phyloP scores from a whole-genome alignment of 1,139 yeast genomes.

The Pichia sp. region DNA sequence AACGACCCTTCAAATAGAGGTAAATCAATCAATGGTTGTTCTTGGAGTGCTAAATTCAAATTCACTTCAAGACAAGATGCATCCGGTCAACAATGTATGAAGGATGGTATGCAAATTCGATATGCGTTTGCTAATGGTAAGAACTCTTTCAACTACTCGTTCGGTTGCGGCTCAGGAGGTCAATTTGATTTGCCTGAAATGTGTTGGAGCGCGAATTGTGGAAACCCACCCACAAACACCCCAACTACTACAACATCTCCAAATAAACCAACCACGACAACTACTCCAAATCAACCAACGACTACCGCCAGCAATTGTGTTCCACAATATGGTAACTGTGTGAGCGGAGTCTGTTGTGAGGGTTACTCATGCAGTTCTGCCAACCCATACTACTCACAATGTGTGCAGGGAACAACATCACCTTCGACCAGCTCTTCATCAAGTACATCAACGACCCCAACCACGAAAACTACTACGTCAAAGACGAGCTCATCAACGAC shows the following conservation, averaged over 20 bases:
- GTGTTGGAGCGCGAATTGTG: slow-evolving; percentile 26
- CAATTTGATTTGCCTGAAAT: slow-evolving; percentile 26
- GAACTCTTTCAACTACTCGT: slow-evolving; percentile 25
- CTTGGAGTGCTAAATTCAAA: slow-evolving; percentile 27
- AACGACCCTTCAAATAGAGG: slow-evolving; percentile 22
- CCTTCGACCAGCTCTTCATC: not conserved
- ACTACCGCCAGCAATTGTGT: no score
- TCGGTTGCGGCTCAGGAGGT: slow-evolving; percentile 30
- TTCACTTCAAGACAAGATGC: slow-evolving; percentile 21
- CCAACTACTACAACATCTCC: not conserved
- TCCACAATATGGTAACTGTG: no score
- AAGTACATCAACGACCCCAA: not conserved
- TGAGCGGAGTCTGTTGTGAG: no score
- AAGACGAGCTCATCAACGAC: no score
- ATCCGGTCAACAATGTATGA: slow-evolving; percentile 24
- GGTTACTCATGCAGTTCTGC: no score
- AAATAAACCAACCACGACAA: not conserved
- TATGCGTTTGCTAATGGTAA: slow-evolving; percentile 27
- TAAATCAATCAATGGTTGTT: slow-evolving; percentile 21
- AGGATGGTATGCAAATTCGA: slow-evolving; percentile 29
- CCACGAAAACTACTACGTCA: not conserved
- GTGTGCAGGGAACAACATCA: not conserved
- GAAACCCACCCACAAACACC: not conserved
- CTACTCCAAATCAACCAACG: no score
- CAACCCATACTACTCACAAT: no score